These are phyloP conservation scores for Stenogyne calaminthoides DNA, from an alignment of 305 asterid genomes.

Conservation along the genomic window DNA sequence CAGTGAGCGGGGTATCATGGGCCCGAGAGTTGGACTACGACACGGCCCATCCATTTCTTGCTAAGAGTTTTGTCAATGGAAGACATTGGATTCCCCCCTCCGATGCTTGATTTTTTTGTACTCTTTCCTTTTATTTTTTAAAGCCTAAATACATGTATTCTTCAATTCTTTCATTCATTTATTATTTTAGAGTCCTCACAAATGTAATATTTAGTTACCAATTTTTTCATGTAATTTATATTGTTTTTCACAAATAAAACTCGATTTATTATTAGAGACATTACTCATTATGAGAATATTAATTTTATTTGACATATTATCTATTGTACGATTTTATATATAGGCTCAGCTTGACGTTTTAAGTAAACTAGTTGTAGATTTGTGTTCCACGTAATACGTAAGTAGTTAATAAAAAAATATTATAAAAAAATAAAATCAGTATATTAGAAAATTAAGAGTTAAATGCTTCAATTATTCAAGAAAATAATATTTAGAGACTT, in stretches of 20 bases:
- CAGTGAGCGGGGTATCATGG: constrained; percentile 75
- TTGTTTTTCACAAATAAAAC: background rate
- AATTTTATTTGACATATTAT: too few relatives aligned
- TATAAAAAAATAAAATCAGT: too few relatives aligned
- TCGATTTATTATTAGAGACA: too few relatives aligned
- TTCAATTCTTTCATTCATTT: constrained; percentile 8
- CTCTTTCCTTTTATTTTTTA: background rate
- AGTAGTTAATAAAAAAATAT: too few relatives aligned
- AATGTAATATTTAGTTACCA: background rate
- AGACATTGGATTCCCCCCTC: constrained; percentile 80
- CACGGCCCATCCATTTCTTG: constrained; percentile 81
- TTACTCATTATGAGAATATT: too few relatives aligned
- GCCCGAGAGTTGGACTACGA: constrained; percentile 74
- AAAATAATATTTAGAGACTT: too few relatives aligned
- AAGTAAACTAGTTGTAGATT: too few relatives aligned
- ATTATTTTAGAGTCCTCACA: background rate
- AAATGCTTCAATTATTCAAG: too few relatives aligned
- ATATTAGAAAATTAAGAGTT: too few relatives aligned
- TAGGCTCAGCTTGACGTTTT: too few relatives aligned
- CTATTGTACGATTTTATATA: too few relatives aligned
- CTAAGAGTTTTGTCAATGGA: constrained; percentile 85
- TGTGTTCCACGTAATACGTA: too few relatives aligned
- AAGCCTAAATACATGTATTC: background rate
- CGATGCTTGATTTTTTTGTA: constrained; percentile 45
- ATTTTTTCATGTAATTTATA: background rate